Conservation (phyloP, 352 stramenopile genomes). For the Peronospora belbahrii region DNA sequence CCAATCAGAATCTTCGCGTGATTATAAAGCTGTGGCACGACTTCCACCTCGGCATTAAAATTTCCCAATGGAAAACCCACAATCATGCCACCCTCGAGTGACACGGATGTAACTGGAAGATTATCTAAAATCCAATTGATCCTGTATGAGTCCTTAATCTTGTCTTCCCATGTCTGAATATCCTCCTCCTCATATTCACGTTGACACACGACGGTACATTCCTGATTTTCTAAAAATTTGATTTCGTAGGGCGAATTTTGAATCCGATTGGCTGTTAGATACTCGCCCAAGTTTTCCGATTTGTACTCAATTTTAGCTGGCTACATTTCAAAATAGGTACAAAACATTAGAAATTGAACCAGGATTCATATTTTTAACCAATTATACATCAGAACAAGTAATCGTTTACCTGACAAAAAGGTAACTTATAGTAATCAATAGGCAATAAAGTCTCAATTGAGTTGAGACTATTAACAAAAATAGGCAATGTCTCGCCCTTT, state of each 20-base stretch:
- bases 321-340: constrained; percentile 23
- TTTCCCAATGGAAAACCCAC: constrained; percentile 86
- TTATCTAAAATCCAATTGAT: constrained; percentile 99
- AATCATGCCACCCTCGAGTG: constrained; percentile 49
- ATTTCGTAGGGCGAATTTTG: constrained; percentile 97
- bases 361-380: background rate
- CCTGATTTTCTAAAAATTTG: constrained; percentile 74
- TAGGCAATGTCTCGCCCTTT: constrained; percentile 71
- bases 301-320: constrained; percentile 91
- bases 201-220: constrained; percentile 68
- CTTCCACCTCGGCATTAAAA: constrained; percentile 87
- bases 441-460: constrained; percentile 93
- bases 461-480: constrained; percentile 94
- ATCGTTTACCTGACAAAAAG: constrained; percentile 90
- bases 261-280: constrained; percentile 97
- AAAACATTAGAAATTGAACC: background rate
- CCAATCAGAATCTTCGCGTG: constrained; percentile 98
- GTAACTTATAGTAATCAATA: constrained; percentile 97
- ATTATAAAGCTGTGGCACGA: constrained; percentile 94
- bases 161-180: constrained; percentile 86
- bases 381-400: too few relatives aligned
- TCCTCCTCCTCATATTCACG: constrained; percentile 89
- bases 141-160: constrained; percentile 95
- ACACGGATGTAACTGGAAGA: constrained; percentile 85
- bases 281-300: constrained; percentile 98